Base-by-base conservation (phyloP, 257 asterid species). In the Capsicum baccatum region DNA sequence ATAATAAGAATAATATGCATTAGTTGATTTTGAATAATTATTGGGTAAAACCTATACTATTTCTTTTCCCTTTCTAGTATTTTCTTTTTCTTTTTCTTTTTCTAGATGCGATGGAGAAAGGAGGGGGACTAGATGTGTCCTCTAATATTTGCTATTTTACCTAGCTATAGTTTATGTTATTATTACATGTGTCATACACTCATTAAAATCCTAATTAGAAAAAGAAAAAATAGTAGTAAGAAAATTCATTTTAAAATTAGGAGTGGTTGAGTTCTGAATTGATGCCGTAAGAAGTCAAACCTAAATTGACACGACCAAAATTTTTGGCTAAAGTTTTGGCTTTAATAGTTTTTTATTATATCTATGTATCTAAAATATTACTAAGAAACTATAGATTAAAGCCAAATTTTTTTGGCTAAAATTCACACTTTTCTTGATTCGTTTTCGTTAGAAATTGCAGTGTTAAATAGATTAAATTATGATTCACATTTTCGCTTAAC, bases 191-290 rank as follows among this genome's bases (percentile, higher is more conserved):
- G 7, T 12, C 37, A 11, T 50, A 15, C n/a, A 74, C 2, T 74
- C 13, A 2, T 74, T 74, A 50, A 74, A 74, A 7, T 17, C 15
- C 33, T 39, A 15, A 68, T 37, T 0, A 33, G 8, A n/a, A 71
- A n/a, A n/a, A 11, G 79, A n/a, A 73, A 19, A 19, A 50, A n/a
- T 48, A 48, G n/a, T 3, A 19, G 39, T 52, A 6, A 42, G 12
- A 48, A 73, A 48, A 47, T 48, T 48, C n/a, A 3, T n/a, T n/a
- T 48, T 10, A n/a, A 73, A 48, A 73, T 73, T 19, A 8, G 19
- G 80, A 73, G 59, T 73, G 13, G 80, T 73, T 73, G 80, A 73
- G 59, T 11, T 47, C n/a, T 17, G 37, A 73, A 48, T 73, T 73
- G 39, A 73, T 73, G 80, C 58, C 42, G 5, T 47, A 47, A 64